Evolutionary conservation across 805 yeast species (phyloP), one percentile per base, ranked within the genome.

Genomic region (Candida wancherniae): DNA sequence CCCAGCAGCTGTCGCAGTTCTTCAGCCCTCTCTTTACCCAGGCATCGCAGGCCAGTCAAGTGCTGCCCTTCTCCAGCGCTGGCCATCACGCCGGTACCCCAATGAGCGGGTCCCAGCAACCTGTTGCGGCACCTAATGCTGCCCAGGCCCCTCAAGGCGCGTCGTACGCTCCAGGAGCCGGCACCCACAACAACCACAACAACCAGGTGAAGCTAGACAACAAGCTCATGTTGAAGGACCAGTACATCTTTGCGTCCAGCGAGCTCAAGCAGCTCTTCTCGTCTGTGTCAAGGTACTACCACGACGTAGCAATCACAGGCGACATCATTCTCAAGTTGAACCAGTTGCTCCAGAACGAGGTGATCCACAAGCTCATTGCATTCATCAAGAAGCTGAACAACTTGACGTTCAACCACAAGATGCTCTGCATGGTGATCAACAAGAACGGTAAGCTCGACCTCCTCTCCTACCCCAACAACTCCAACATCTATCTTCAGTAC

Each of bases 381-480:
- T 65, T 63, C 36, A 57, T 65, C 40, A 60, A 58, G 29, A 62
- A 60, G 42, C 45, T 63, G 34, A 66, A 66, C 44, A 63, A 63
- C 31, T 56, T 66, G 40, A 56, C 64, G 2, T 61, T 58, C 38
- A 57, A 57, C 40, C 66, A 63, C 40, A 65, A 65, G 39, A 45
- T 58, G 28, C 53, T 66, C 28, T 64, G 70, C 37, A 55, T 78
- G 22, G 80, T 75, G 5, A 58, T 75, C 15, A 68, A 75, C 43
- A 78, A 78, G 40, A 72, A 77, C 36, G 83, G 84, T 12, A 77
- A 79, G 51, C 63, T 80, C 44, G 94, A 84, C 53, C 68, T 83
- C 18, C 63, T 81, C 23, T 77, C 85, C 2, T 73, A 77, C 19
- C 83, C 86, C 3, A 69, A 71, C 36, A 73, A 73, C 45, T 72